phyloP scores from a whole-genome alignment of 2,329 filamentous ascomycete genomes.

The Pseudogymnoascus pannorum region DNA sequence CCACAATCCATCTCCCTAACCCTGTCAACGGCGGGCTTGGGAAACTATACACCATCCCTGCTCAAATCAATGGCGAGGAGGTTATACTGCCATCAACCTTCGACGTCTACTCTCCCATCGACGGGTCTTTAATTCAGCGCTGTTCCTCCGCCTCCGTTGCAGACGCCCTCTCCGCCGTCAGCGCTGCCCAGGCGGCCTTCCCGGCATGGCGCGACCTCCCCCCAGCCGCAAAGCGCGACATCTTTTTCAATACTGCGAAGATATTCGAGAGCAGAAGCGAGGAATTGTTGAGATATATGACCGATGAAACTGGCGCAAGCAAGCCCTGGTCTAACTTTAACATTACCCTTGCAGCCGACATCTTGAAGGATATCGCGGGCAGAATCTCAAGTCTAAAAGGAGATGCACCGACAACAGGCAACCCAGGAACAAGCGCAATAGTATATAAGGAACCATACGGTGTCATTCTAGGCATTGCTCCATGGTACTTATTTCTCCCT shows the following conservation, averaged over 20 bases:
- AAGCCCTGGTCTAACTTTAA: constrained; percentile 31
- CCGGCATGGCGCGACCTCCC: constrained; percentile 58
- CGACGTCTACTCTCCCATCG: constrained; percentile 46
- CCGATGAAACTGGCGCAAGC: constrained; percentile 41
- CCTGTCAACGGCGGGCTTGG: background rate
- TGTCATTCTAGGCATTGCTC: constrained; percentile 72
- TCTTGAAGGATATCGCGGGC: constrained; percentile 38
- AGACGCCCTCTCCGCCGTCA: constrained; percentile 46
- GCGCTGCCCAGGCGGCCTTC: constrained; percentile 56
- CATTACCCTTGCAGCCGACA: constrained; percentile 29
- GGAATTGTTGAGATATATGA: constrained; percentile 55
- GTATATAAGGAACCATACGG: constrained; percentile 71
- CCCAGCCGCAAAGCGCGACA: constrained; percentile 54
- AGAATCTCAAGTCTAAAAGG: constrained; percentile 32
- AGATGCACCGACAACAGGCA: constrained; percentile 29
- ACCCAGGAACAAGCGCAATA: constrained; percentile 51
- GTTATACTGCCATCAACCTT: constrained; percentile 42
- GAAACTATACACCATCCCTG: constrained; percentile 28
- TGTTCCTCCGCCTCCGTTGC: constrained; percentile 49
- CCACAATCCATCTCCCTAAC: background rate
- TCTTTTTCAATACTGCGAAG: constrained; percentile 62
- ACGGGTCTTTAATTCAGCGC: constrained; percentile 44
- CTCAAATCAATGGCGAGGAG: constrained; percentile 40
- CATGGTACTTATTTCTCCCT: constrained; percentile 45
- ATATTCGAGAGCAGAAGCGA: constrained; percentile 51